phyloP scores from a whole-genome alignment of 2,329 filamentous ascomycete genomes.

The Immersiporthe knoxdaviesiana region DNA sequence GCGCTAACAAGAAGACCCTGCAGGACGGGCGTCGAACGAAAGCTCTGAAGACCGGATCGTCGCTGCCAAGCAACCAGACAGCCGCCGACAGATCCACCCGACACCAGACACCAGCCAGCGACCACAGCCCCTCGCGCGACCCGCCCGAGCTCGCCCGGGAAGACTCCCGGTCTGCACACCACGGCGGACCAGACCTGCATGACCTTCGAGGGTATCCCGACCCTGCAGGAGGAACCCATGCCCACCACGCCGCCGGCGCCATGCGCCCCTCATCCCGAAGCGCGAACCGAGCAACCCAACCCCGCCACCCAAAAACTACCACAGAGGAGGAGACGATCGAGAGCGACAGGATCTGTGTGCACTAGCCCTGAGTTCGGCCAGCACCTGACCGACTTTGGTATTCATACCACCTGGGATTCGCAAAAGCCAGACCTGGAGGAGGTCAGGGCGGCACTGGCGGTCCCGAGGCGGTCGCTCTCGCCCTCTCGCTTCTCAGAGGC shows the following conservation, averaged over 20 bases:
- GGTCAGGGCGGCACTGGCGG: slow-evolving; percentile 35
- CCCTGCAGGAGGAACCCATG: not conserved
- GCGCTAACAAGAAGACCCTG: not conserved
- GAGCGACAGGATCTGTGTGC: slow-evolving; percentile 32
- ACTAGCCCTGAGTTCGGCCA: slow-evolving; percentile 40
- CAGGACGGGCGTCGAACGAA: not conserved
- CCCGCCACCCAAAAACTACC: slow-evolving; percentile 28
- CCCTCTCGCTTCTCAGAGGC: slow-evolving; percentile 39
- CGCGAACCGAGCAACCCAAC: slow-evolving; percentile 18
- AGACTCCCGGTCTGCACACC: slow-evolving; percentile 32
- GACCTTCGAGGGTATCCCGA: slow-evolving; percentile 31
- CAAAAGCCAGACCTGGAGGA: slow-evolving; percentile 39
- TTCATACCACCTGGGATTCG: slow-evolving; percentile 37
- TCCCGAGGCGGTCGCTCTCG: slow-evolving; percentile 41
- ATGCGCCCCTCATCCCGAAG: slow-evolving; percentile 29
- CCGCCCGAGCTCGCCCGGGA: not conserved
- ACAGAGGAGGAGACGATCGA: slow-evolving; percentile 28
- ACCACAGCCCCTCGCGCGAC: not conserved
- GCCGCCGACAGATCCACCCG: not conserved
- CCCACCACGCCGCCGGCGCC: not conserved
- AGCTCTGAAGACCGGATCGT: no score
- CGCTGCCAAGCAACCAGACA: not conserved
- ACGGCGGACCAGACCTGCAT: slow-evolving; percentile 35
- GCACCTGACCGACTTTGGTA: slow-evolving; percentile 40
- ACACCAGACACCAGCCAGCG: not conserved